These are phyloP conservation scores for Hyphodiscus hymeniophilus DNA, from an alignment of 495 filamentous ascomycete species.

Conservation along the genomic window DNA sequence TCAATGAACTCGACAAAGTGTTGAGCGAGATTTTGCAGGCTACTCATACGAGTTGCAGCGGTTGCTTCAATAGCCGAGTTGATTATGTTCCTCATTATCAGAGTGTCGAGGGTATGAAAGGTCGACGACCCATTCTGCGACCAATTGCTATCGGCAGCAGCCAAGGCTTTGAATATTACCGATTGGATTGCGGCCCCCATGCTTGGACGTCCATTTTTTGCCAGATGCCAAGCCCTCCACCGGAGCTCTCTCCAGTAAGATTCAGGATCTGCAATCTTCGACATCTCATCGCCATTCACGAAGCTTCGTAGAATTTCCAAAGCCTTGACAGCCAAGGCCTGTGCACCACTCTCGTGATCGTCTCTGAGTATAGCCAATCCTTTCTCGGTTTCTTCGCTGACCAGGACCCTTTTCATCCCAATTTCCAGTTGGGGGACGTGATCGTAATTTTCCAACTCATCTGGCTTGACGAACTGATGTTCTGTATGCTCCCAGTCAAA, in stretches of 20 bases:
- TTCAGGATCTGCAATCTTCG: constrained; percentile 19
- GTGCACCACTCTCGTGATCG: constrained; percentile 49
- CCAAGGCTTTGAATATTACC: constrained; percentile 38
- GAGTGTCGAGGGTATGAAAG: neutral
- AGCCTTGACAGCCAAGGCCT: constrained; percentile 44
- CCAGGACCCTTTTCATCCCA: constrained; percentile 48
- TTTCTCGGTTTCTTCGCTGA: constrained; percentile 34
- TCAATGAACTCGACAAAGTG: constrained; percentile 27
- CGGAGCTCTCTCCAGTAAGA: constrained; percentile 47
- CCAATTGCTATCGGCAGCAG: constrained; percentile 23
- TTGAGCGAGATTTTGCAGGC: constrained; percentile 24
- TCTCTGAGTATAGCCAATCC: constrained; percentile 38
- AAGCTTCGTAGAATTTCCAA: constrained; percentile 38
- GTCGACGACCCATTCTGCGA: constrained; percentile 16
- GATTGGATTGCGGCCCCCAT: constrained; percentile 54
- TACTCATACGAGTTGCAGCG: constrained; percentile 3
- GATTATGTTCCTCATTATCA: neutral
- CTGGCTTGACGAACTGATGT: constrained; percentile 48
- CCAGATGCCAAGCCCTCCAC: constrained; percentile 55
- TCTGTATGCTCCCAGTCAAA: constrained; percentile 58
- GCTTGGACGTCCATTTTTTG: constrained; percentile 52
- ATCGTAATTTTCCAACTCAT: constrained; percentile 31
- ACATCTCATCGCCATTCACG: constrained; percentile 20
- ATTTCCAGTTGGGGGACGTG: constrained; percentile 49
- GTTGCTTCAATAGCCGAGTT: constrained; percentile 3